Evolutionary conservation across 805 yeast genomes (phyloP), one percentile per base, ranked within the genome.

Genomic region (Myxozyma udenii): DNA sequence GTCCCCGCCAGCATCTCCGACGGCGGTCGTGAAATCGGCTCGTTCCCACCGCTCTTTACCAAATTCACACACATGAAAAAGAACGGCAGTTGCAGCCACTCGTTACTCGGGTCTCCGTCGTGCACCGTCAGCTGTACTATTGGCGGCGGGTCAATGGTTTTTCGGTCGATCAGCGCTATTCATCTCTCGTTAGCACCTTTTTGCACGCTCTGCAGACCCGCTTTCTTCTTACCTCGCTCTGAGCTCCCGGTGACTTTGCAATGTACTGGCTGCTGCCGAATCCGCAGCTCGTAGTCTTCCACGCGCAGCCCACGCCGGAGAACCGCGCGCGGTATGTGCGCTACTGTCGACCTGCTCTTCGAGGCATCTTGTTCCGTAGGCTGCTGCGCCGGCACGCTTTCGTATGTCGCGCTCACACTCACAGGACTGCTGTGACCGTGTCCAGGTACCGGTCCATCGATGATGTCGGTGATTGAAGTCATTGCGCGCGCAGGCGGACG

Each of bases 111-210:
- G 40, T 55, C 55, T 44, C 41, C 37, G 50, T 56, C 61, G 44
- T 35, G 28, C 22, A 57, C 43, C 14, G 46, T 42, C 25, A 57
- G 51, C 49, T 57, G 57, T 40, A 56, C 50, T 23, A 57, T 56
- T 2, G 61, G 61, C 41, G 61, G 61, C 24, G 61, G 61, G 48
- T 57, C 61, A 39, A 57, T 50, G 25, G 61, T 48, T 28, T 55
- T 55, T 30, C 60, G 51, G 41, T 55, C 60, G n/a, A 53, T 46
- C 19, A 53, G 47, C 12, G 51, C 49, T 47, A n/a, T 6, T 6
- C 18, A 24, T 35, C 7, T 14, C 23, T 21, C 14, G 33, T 28
- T 28, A 28, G 33, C 33, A 9, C 33, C 14, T 28, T 14, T 28
- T 14, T 14, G 33, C 14, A 14, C 33, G 14, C 33, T 28, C 33